Evolutionary conservation across 257 asterid genomes (phyloP).

Genomic region (Marsdenia floribunda): DNA sequence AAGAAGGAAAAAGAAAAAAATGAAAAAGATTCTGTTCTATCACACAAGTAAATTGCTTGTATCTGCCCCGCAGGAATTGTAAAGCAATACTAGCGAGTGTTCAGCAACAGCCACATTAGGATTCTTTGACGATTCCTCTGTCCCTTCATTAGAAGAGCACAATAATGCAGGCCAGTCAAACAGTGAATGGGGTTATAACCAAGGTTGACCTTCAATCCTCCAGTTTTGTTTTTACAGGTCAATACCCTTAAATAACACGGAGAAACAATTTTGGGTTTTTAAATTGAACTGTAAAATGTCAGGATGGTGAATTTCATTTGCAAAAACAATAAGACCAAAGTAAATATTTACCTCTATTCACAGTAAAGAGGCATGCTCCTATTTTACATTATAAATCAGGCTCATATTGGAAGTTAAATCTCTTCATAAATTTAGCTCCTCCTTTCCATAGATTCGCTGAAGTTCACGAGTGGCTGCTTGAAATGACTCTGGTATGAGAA

Average conservation of each 20-base stretch:
- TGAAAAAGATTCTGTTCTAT: too few species aligned
- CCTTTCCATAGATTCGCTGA: slow-evolving; percentile 88
- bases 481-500: slow-evolving; percentile 60
- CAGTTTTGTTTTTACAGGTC: not conserved
- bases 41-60: too few species aligned
- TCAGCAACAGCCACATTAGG: not conserved
- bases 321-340: not conserved
- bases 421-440: slow-evolving; percentile 57
- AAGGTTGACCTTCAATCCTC: not conserved
- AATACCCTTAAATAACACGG: not conserved
- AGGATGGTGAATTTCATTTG: not conserved
- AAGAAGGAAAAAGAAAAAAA: too few species aligned
- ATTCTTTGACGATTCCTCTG: not conserved
- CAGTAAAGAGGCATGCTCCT: slow-evolving; percentile 17
- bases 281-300: not conserved
- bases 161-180: not conserved
- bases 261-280: not conserved
- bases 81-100: not conserved
- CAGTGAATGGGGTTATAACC: not conserved
- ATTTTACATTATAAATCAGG: slow-evolving; percentile 17
- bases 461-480: slow-evolving; percentile 97
- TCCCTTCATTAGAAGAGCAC: not conserved
- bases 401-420: not conserved
- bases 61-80: not conserved
- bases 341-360: slow-evolving; percentile 21